Evolutionary conservation across 805 yeast genomes (phyloP).

Genomic region (Hanseniaspora guilliermondii): DNA sequence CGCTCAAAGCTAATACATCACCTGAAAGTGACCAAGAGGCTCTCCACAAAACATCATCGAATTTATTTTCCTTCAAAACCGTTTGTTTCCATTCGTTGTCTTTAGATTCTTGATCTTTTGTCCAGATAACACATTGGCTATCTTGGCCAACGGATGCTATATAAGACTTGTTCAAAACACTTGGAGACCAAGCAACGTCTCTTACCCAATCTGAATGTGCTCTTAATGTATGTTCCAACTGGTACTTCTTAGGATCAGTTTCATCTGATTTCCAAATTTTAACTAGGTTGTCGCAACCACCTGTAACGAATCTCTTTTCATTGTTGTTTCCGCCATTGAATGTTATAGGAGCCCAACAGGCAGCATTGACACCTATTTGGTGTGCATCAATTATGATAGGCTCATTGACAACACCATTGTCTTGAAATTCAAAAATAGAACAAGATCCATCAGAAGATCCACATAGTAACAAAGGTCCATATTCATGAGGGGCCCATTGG

Average conservation of each 20-base stretch:
- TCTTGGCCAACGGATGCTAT: constrained; percentile 97
- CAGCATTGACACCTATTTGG: constrained; percentile 86
- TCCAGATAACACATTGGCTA: constrained; percentile 88
- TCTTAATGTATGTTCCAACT: constrained; percentile 60
- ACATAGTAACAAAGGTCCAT: constrained; percentile 81
- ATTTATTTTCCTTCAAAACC: constrained; percentile 59
- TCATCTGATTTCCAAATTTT: constrained; percentile 75
- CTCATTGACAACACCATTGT: constrained; percentile 61
- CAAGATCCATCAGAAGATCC: constrained; percentile 89
- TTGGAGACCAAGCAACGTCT: constrained; percentile 97
- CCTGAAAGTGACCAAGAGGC: constrained; percentile 97
- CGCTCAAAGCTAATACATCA: constrained; percentile 84
- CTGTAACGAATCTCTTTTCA: constrained; percentile 71
- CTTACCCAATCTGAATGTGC: constrained; percentile 98
- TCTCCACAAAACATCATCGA: constrained; percentile 97
- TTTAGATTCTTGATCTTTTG: constrained; percentile 45
- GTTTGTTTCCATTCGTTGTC: constrained; percentile 71
- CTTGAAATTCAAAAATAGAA: constrained; percentile 80
- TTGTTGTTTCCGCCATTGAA: constrained; percentile 25
- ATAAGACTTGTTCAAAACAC: constrained; percentile 71
- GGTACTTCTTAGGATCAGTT: constrained; percentile 33
- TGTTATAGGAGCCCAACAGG: constrained; percentile 75
- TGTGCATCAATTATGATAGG: constrained; percentile 58
- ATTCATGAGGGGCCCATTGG: constrained; percentile 94
- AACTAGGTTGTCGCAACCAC: constrained; percentile 90